Evolutionary conservation across 1,139 yeast species (phyloP), one percentile per base, ranked within the genome.

Genomic region (Magnusiomyces sp.): DNA sequence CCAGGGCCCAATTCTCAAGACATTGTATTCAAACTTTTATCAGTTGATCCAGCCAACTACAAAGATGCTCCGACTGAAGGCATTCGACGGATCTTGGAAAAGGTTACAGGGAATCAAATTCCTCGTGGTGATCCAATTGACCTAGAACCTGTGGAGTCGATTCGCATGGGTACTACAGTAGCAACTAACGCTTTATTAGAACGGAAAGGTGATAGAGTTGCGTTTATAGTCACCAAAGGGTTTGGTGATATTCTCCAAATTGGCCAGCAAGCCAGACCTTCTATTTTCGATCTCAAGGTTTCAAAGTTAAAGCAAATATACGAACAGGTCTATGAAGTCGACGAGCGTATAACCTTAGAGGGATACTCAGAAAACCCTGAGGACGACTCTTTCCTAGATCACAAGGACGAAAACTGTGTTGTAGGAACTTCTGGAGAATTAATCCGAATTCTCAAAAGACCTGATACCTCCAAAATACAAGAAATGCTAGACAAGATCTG

Each of bases 31-130:
- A 89, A 89, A 65, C 69, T 89, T 40, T 71, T 90, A 31, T 87
- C 95, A 1, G 95, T 84, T 6, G 96, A 90, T 62, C 95, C 96
- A 0, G 71, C 75, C 43, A 89, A 89, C 68, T 89, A 90, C 63
- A 69, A 73, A 3, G 97, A 90, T 71, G 95, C 97, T 0, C 95
- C 95, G 3, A 73, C 90, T 14, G 97, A 89, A 68, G 97, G 95
- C 5, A 86, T 90, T 45, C 73, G 97, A 55, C 69, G 95, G 47
- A 76, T 87, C 0, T 67, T 90, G 53, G 94, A 85, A 62, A 67
- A 69, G 37, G 78, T 76, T 52, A 74, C 78, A 1, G 75, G 76
- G 0, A 64, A 61, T 3, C 50, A 63, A 10, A 83, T 84, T 41
- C 65, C 70, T 1, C 59, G 64, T 39, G 75, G 73, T 4, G 60